Percentiles rank a stretch among this genome's conserved stretches.
Evolutionary conservation across 164 flowering plant genomes (phyloP).

Genomic region (Tinospora cordifolia): DNA sequence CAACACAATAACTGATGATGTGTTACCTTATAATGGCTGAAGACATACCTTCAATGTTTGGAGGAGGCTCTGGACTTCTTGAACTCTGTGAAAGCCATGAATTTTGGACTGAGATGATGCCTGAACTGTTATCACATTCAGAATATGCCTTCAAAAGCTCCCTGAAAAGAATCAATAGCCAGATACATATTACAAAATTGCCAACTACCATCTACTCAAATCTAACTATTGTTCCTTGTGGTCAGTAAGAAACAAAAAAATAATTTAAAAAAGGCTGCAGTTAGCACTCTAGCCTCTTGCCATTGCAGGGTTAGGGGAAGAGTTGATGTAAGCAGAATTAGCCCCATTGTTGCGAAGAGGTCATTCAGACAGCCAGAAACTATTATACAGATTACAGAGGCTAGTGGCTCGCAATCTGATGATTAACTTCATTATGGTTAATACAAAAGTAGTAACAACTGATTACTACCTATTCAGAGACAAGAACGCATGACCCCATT

Average conservation of each 20-base stretch:
- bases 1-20: not conserved
- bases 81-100: slow-evolving; percentile 66
- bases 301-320: not conserved
- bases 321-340: not conserved
- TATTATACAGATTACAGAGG: not conserved
- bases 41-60: slow-evolving; percentile 33
- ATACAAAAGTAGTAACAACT: not conserved
- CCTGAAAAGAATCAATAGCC: slow-evolving; percentile 30
- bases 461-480: slow-evolving; percentile 69
- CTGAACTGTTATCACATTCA: slow-evolving; percentile 65
- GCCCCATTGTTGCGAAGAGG: too few species aligned
- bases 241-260: not conserved
- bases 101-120: slow-evolving; percentile 74
- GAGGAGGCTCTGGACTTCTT: slow-evolving; percentile 26
- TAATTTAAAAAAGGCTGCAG: not conserved
- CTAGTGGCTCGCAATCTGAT: not conserved
- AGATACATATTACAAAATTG: not conserved
- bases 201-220: not conserved
- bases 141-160: slow-evolving; percentile 85
- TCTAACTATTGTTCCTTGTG: not conserved
- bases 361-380: not conserved
- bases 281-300: not conserved
- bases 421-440: not conserved
- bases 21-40: not conserved
- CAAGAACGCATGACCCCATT: slow-evolving; percentile 97